A percentile compares a stretch with the other conserved stretches of the same genome.
Evolutionary conservation across 768 basidiomycete genomes (phyloP).

Genomic region (Amanita exitialis): DNA sequence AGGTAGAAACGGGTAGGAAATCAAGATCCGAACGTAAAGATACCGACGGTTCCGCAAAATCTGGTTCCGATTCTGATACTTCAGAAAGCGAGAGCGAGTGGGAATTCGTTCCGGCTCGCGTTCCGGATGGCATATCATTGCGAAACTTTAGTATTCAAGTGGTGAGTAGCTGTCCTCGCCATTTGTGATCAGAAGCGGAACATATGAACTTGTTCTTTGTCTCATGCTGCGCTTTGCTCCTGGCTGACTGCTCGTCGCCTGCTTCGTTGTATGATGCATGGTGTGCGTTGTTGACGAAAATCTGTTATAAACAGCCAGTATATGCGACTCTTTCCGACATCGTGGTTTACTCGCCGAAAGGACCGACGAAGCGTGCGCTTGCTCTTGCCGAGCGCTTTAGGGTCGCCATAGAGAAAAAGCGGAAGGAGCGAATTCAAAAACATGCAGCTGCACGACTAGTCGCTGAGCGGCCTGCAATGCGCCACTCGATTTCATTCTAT

Average conservation of each 20-base stretch:
- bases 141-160: constrained; percentile 88
- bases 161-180: constrained; percentile 25
- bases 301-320: constrained; percentile 44
- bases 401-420: constrained; percentile 50
- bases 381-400: constrained; percentile 58
- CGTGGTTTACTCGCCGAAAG: constrained; percentile 75
- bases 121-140: constrained; percentile 76
- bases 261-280: background rate
- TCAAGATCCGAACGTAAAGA: background rate
- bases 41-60: constrained; percentile 3
- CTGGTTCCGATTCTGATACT: constrained; percentile 1
- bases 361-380: constrained; percentile 43
- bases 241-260: background rate
- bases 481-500: background rate
- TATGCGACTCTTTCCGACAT: constrained; percentile 87
- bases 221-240: background rate
- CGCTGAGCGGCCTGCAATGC: background rate
- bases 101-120: constrained; percentile 60
- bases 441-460: constrained; percentile 13
- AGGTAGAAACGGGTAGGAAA: constrained; percentile 8
- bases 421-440: constrained; percentile 33
- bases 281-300: constrained; percentile 1
- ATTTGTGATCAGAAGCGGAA: background rate
- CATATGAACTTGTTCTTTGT: constrained; percentile 2
- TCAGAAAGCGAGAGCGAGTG: constrained; percentile 26